Base-by-base conservation (phyloP, 208 protist species). In the Wallacemonas collosoma region DNA sequence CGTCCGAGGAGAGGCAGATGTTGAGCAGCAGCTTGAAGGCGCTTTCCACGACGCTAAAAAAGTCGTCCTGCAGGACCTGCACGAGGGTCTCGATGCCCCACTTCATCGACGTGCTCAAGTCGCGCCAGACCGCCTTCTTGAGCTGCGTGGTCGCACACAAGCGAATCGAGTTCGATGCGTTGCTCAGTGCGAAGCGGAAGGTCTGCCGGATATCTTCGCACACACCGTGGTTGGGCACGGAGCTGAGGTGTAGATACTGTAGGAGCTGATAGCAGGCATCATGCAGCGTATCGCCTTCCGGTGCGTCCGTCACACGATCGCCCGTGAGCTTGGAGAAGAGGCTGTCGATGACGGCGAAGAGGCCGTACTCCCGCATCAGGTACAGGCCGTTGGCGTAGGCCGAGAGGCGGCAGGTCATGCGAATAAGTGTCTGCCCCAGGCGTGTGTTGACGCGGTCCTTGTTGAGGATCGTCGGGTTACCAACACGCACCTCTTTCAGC, bases 161-260 rank as follows among this genome's bases (percentile, higher is more conserved):
- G 5, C 93, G 89, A 51, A 97, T 87, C 11, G 84, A 58, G 63
- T 85, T 83, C 51, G 81, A 82, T 14, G 81, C 73, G 76, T 93
- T 90, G 38, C 67, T 62, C 38, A 97, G 70, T 35, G 89, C 88
- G 36, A 63, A 71, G 17, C 86, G 88, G 69, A 94, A 86, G 36
- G 79, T 84, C 60, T 89, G 80, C 4, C 93, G 86, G 62, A 97
- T 91, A 58, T 93, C 89, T 41, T 95, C 86, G 83, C 93, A 94
- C 51, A 97, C 90, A 48, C 93, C 93, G 78, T 91, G 94, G 79
- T 97, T 97, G 1, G 93, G 89, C 51, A 97, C 93, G 2, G 87
- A 83, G 70, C 93, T 84, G 48, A 95, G 76, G 73, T 87, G 85
- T 6, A 97, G 63, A 66, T 85, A 86, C 58, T 83, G 86, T 75